Conservation (phyloP, 1,284 basidiomycete species). For the Ceratobasidium sp. region DNA sequence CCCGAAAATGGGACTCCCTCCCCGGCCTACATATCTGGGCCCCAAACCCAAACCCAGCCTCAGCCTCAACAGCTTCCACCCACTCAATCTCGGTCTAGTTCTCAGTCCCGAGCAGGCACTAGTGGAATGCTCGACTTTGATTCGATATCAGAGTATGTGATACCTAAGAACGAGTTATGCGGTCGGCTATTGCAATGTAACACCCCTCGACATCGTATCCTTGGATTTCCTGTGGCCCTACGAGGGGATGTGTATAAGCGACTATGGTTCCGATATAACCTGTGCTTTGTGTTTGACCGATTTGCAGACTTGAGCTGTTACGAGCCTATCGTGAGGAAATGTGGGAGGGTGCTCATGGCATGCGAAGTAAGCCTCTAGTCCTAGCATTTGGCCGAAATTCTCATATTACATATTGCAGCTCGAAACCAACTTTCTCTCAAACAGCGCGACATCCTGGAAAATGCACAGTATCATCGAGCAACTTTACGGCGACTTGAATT, state of each 20-base stretch:
- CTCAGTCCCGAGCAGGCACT: slow-evolving; percentile 55
- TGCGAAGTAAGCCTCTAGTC: slow-evolving; percentile 75
- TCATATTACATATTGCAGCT: slow-evolving; percentile 60
- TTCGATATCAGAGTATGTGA: slow-evolving; percentile 91
- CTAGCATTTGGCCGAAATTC: background rate
- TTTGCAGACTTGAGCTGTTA: slow-evolving; percentile 91
- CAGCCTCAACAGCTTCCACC: slow-evolving; percentile 46
- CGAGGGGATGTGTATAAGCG: slow-evolving; percentile 70
- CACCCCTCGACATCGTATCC: slow-evolving; percentile 76
- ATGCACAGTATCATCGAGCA: slow-evolving; percentile 93
- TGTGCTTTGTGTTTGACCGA: slow-evolving; percentile 95
- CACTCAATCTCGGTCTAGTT: slow-evolving; percentile 25
- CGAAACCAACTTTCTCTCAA: slow-evolving; percentile 88
- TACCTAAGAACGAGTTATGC: slow-evolving; percentile 86
- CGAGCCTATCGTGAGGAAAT: slow-evolving; percentile 94
- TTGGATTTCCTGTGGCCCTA: slow-evolving; percentile 87
- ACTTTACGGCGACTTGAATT: slow-evolving; percentile 95
- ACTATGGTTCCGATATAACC: slow-evolving; percentile 92
- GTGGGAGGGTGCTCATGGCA: slow-evolving; percentile 82
- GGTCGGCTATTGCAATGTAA: slow-evolving; percentile 85
- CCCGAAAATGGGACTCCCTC: slow-evolving; percentile 46
- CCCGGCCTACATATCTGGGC: slow-evolving; percentile 55
- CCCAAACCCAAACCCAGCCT: slow-evolving; percentile 53
- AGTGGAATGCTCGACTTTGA: slow-evolving; percentile 80
- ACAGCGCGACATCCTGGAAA: slow-evolving; percentile 68